A percentile compares a stretch with the other conserved stretches of the same genome.
Evolutionary conservation across 257 asterid genomes (phyloP).

Genomic region (Nicotiana attenuata): DNA sequence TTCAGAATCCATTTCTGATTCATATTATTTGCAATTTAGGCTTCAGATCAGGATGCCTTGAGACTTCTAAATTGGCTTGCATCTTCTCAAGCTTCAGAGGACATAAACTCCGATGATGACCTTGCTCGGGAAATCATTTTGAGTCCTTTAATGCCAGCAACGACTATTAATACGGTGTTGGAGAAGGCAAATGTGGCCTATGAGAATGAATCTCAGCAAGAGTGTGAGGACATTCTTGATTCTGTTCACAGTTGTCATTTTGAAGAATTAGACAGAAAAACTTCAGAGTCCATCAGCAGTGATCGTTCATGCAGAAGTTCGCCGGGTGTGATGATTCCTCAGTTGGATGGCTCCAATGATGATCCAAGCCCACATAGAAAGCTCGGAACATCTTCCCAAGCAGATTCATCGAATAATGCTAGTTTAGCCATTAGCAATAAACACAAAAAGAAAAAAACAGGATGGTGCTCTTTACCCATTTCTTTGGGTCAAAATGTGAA

Average conservation of each 20-base stretch:
- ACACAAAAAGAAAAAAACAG: conserved; percentile 43
- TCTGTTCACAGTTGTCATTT: conserved; percentile 46
- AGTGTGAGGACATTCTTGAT: conserved; percentile 98
- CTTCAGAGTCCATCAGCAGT: conserved; percentile 21
- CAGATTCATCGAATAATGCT: conserved; percentile 22
- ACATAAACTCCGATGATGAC: conserved; percentile 95
- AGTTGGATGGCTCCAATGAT: conserved; percentile 77
- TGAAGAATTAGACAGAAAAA: conserved; percentile 42
- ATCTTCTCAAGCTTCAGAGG: conserved; percentile 95
- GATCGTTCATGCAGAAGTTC: conserved; percentile 29
- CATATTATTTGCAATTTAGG: conserved; percentile 30
- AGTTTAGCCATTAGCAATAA: conserved; percentile 30
- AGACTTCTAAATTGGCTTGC: conserved; percentile 95
- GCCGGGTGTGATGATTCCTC: conserved; percentile 46
- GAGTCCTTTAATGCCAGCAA: conserved; percentile 71
- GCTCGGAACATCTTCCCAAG: conserved; percentile 25
- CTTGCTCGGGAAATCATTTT: conserved; percentile 70
- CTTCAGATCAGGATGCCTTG: conserved; percentile 66
- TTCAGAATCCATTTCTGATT: not conserved
- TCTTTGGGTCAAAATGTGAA: conserved; percentile 32
- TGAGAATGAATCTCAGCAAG: conserved; percentile 87
- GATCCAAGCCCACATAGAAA: conserved; percentile 37
- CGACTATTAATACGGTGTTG: conserved; percentile 55
- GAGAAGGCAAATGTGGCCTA: conserved; percentile 80
- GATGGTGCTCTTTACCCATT: conserved; percentile 78